Percentiles rank a stretch among this genome's conserved stretches.
phyloP scores from a whole-genome alignment of 306 rosid species.

The Benincasa hispida region DNA sequence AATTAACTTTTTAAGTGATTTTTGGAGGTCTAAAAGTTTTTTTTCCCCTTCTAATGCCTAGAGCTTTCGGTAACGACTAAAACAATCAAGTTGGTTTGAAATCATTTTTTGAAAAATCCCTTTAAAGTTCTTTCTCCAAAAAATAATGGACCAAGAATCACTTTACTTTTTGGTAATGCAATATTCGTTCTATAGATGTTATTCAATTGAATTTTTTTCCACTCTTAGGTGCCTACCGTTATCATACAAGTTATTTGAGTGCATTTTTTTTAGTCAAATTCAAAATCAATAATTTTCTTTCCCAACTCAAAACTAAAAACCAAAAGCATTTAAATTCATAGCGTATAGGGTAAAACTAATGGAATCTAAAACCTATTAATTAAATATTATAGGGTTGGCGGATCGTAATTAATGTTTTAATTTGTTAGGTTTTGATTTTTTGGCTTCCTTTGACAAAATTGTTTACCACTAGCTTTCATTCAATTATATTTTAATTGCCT shows the following conservation, averaged over 20 bases:
- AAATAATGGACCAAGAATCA: no score
- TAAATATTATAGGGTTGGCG: not conserved
- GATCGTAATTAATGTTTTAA: not conserved
- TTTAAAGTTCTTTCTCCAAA: not conserved
- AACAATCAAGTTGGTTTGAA: not conserved
- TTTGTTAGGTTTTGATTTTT: not conserved
- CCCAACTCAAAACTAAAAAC: no score
- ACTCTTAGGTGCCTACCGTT: not conserved
- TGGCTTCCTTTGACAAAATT: not conserved
- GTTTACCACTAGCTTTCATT: not conserved
- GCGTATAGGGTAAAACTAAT: not conserved
- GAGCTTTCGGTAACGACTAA: not conserved
- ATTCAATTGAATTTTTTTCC: no score
- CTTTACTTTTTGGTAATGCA: no score
- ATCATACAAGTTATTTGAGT: no score
- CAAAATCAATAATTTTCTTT: no score
- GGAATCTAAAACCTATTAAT: not conserved
- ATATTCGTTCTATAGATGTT: no score
- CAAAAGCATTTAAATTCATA: no score
- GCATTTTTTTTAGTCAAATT: no score
- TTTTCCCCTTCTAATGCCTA: no score
- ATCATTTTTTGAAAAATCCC: not conserved
- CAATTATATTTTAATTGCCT: not conserved
- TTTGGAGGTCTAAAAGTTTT: not conserved
- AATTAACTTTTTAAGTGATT: not conserved